Evolutionary conservation across 495 filamentous ascomycete genomes (phyloP).

Genomic region (Pseudevernia furfuracea): DNA sequence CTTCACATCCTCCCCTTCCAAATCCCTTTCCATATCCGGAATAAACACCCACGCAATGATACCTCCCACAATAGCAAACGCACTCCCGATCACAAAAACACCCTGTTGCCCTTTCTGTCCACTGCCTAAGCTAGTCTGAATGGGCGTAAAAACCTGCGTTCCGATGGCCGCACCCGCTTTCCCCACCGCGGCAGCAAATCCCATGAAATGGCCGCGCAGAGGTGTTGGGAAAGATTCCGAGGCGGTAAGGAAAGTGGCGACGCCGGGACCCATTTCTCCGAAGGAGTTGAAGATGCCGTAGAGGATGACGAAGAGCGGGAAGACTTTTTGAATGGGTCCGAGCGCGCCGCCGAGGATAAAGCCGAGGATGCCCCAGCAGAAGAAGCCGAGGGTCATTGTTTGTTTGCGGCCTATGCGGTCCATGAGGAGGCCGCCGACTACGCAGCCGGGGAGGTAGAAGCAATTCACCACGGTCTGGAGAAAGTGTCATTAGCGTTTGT

Average conservation of each 20-base stretch:
- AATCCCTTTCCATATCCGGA: constrained; percentile 1
- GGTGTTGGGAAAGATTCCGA: constrained; percentile 1
- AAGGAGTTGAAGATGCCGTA: constrained; percentile 38
- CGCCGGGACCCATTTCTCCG: constrained; percentile 5
- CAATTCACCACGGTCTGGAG: constrained; percentile 6
- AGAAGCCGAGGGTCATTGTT: constrained; percentile 8
- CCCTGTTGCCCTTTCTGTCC: not conserved
- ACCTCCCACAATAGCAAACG: constrained; percentile 1
- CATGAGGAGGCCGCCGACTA: constrained; percentile 8
- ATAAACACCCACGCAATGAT: not conserved
- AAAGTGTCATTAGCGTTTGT: not conserved
- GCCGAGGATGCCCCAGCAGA: constrained; percentile 9
- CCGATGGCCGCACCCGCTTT: constrained; percentile 1
- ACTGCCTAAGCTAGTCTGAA: not conserved
- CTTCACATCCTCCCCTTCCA: not conserved
- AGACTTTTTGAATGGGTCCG: constrained; percentile 35
- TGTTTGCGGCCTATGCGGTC: constrained; percentile 14
- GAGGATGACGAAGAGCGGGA: constrained; percentile 45
- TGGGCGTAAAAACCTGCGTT: not conserved
- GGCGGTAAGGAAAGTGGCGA: constrained; percentile 2
- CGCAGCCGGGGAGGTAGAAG: constrained; percentile 10
- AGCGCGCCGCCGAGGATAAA: constrained; percentile 11
- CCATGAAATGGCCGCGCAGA: not conserved
- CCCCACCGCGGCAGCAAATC: not conserved
- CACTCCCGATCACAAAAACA: not conserved